Percentiles rank a stretch among this genome's conserved stretches.
Conservation (phyloP, 2,329 filamentous ascomycete species). For the Dryadomyces quercivorus region DNA sequence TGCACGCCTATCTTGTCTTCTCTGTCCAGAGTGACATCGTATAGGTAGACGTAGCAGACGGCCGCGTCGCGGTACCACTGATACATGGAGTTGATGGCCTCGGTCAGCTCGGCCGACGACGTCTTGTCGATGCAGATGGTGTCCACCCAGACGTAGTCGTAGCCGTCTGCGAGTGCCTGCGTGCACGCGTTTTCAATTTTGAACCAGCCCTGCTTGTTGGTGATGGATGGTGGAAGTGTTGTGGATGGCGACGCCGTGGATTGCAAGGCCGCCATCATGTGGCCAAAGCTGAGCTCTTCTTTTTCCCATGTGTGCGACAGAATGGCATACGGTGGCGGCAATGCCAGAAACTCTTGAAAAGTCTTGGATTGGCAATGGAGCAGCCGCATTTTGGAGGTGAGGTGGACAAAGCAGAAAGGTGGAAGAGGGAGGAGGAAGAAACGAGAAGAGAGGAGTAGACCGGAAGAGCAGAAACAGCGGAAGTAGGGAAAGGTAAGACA, state of each 20-base stretch:
- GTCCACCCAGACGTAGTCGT: constrained; percentile 4
- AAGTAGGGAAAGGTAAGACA: no score
- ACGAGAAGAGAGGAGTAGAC: constrained; percentile 2
- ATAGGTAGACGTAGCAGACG: constrained; percentile 9
- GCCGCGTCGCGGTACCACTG: constrained; percentile 4
- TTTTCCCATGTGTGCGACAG: background rate
- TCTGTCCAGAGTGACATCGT: background rate
- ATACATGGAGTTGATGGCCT: constrained; percentile 9
- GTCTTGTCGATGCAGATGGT: constrained; percentile 6
- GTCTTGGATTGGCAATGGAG: background rate
- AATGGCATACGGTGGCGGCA: background rate
- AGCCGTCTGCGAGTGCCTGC: background rate
- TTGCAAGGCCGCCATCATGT: no score
- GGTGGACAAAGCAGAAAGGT: background rate
- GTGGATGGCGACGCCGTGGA: no score
- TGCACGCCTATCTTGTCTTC: background rate
- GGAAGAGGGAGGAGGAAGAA: no score
- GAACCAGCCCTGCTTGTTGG: background rate
- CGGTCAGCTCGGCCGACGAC: background rate
- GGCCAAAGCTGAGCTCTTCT: background rate
- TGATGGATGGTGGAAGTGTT: no score
- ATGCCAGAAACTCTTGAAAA: background rate
- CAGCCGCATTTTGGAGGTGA: background rate
- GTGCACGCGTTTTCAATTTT: background rate
- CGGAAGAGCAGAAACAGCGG: no score